Evolutionary conservation across 805 yeast species (phyloP).

Genomic region (Isabelozyma pseudorhagii): DNA sequence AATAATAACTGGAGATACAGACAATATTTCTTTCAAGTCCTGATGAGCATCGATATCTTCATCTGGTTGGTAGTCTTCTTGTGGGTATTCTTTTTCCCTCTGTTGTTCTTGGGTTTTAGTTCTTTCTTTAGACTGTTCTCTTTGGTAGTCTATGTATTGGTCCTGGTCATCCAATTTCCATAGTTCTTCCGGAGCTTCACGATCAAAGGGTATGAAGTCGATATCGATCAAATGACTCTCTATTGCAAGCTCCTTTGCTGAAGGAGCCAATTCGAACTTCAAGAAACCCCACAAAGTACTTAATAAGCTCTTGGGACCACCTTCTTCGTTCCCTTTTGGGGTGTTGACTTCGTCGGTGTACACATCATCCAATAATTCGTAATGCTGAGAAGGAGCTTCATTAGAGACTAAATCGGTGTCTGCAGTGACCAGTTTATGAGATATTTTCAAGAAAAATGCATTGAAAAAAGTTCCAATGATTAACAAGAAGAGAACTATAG

Average conservation of each 20-base stretch:
- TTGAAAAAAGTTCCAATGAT: not conserved
- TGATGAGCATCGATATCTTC: constrained; percentile 11
- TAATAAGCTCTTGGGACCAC: not conserved
- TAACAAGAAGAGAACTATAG: not conserved
- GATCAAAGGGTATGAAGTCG: not conserved
- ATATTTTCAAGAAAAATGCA: not conserved
- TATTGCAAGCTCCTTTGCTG: too few relatives aligned
- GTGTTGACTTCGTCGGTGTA: not conserved
- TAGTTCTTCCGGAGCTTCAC: not conserved
- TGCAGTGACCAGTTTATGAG: not conserved
- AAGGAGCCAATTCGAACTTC: not conserved
- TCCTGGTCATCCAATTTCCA: constrained; percentile 4
- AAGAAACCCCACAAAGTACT: not conserved
- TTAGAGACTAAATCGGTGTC: not conserved
- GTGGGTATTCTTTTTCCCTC: not conserved
- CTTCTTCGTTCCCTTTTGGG: not conserved
- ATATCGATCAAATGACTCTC: too few relatives aligned
- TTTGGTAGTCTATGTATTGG: not conserved
- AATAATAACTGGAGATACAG: constrained; percentile 24
- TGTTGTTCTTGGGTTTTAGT: not conserved
- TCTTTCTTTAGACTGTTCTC: not conserved
- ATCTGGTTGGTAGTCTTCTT: not conserved
- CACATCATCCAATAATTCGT: not conserved
- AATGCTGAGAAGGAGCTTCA: not conserved
- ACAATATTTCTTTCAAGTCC: constrained; percentile 31